Evolutionary conservation across 2,329 filamentous ascomycete species (phyloP).

Genomic region (Verticillium klebahnii): DNA sequence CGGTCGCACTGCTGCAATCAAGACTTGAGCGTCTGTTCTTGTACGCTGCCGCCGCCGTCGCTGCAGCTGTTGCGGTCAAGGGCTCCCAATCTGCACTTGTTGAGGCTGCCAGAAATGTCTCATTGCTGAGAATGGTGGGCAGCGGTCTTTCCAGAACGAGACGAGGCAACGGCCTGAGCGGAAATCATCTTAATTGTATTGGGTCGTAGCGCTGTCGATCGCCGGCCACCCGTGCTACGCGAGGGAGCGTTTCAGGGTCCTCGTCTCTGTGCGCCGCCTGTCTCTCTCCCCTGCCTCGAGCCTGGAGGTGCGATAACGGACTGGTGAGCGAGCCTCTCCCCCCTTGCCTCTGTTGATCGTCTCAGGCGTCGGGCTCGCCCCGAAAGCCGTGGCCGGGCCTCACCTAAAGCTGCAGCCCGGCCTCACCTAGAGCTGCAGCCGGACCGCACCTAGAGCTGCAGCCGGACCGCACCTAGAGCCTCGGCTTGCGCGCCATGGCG

Average conservation of each 20-base stretch:
- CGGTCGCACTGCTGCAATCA: too few relatives aligned
- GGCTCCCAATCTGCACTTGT: too few relatives aligned
- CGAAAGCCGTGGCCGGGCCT: too few relatives aligned
- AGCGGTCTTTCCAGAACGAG: background rate
- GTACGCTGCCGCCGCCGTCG: too few relatives aligned
- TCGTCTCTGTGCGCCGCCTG: background rate
- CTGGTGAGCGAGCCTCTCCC: background rate
- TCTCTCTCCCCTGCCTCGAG: background rate
- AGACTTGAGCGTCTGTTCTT: too few relatives aligned
- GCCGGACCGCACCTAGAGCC: background rate
- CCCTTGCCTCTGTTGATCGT: too few relatives aligned
- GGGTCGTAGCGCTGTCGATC: background rate
- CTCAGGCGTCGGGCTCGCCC: too few relatives aligned
- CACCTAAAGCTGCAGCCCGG: background rate
- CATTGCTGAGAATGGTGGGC: background rate
- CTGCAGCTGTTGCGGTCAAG: too few relatives aligned
- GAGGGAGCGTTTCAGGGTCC: background rate
- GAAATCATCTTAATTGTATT: background rate
- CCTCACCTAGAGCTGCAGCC: background rate
- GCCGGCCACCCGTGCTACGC: background rate
- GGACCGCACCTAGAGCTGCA: background rate
- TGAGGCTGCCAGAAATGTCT: background rate
- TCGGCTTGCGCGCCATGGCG: constrained; percentile 2
- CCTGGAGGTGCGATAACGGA: background rate
- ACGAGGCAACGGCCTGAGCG: background rate